Evolutionary conservation across 2,329 filamentous ascomycete genomes (phyloP), one percentile per base, ranked within the genome.

Genomic region (Fusarium piperis): DNA sequence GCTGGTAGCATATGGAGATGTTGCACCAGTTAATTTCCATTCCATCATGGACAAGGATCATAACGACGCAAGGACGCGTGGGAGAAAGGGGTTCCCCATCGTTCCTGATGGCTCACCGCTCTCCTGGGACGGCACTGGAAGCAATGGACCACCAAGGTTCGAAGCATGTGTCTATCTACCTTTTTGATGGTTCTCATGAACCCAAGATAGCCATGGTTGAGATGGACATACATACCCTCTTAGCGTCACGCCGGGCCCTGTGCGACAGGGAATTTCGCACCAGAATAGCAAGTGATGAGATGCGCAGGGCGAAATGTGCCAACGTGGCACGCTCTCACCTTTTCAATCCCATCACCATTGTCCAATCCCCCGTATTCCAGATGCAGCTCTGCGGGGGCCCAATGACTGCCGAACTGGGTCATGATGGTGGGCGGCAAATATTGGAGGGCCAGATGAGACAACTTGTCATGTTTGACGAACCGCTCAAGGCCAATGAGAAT

Each of bases 11-110:
- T 65, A 52, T 38, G 66, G 62, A 70, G 51, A 73, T 71, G 74
- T 76, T 72, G 67, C 74, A 76, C 74, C 65, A 73, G 55, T 65
- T 59, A 76, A 76, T 74, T 74, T 76, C 74, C 61, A 74, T 73
- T 46, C 44, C 61, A 63, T 65, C 68, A 61, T 48, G 46, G 70
- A 64, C 74, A 65, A 55, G 74, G 74, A 70, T 76, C 59, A 70
- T 44, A 32, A 52, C 30, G 60, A 64, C 35, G 35, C 65, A 70
- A 60, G 48, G 53, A 55, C 69, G 56, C 32, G 44, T 26, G 28
- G 46, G 64, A 74, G 73, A 76, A 73, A 67, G 74, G 74, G 73
- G 46, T 55, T 39, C 65, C 68, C 67, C 67, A 70, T 65, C 55
- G 67, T 70, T 68, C 67, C 61, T 53, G 53, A 39, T 15, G 64